phyloP scores from a whole-genome alignment of 139 green algal genomes.

The Eudorina sp. region DNA sequence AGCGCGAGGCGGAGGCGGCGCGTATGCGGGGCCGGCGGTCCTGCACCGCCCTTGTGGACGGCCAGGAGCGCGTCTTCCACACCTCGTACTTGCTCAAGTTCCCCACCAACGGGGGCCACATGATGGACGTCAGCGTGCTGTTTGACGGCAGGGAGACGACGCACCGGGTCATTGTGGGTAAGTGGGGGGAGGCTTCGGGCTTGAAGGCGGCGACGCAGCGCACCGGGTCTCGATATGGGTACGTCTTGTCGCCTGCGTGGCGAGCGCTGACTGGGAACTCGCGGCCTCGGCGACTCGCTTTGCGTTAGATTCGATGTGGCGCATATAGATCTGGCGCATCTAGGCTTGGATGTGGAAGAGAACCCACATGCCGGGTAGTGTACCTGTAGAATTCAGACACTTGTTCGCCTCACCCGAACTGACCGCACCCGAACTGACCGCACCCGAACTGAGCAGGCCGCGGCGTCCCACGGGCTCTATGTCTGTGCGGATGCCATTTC shows the following conservation, averaged over 20 bases:
- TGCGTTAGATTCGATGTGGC: no score
- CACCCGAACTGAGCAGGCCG: no score
- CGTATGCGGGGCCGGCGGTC: conserved; percentile 11
- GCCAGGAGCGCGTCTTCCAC: conserved; percentile 62
- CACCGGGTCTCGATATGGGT: background rate
- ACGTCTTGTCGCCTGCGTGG: background rate
- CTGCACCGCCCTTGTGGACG: conserved; percentile 58
- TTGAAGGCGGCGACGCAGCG: background rate
- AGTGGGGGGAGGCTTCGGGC: background rate
- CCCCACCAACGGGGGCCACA: conserved; percentile 86
- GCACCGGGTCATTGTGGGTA: conserved; percentile 78
- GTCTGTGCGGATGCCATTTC: no score
- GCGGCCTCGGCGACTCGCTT: no score
- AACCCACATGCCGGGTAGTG: no score
- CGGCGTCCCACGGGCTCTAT: no score
- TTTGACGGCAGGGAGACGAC: conserved; percentile 80
- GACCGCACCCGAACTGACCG: no score
- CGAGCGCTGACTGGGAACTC: background rate
- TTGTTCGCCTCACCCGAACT: no score
- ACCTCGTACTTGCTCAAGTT: conserved; percentile 40
- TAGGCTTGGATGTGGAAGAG: no score
- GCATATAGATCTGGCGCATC: no score
- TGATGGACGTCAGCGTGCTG: conserved; percentile 83
- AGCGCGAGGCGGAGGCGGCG: conserved; percentile 48
- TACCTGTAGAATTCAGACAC: no score